Conservation (phyloP, 768 basidiomycete genomes). For the Serendipita sp. region DNA sequence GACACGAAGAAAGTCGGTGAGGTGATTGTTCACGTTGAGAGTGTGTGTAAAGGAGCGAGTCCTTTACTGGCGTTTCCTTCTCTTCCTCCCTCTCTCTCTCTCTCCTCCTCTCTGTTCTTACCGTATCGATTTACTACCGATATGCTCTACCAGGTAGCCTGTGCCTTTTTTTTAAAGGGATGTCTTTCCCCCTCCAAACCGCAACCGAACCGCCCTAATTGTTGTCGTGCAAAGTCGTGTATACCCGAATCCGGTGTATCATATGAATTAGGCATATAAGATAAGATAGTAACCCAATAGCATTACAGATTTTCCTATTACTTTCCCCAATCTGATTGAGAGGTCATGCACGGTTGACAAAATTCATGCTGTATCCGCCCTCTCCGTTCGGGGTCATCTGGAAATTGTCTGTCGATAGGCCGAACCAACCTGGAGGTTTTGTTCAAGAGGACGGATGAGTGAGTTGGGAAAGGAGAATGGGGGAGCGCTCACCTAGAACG, state of each 20-base stretch:
- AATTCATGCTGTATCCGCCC: slow-evolving; percentile 93
- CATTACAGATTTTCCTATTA: too few species aligned
- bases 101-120: neutral
- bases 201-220: neutral
- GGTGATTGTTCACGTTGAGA: neutral
- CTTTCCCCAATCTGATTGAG: too few species aligned
- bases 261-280: neutral
- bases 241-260: neutral
- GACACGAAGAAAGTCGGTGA: slow-evolving; percentile 3
- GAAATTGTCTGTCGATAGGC: slow-evolving; percentile 91
- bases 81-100: neutral
- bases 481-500: slow-evolving; percentile 46
- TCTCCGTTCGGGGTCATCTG: slow-evolving; percentile 87
- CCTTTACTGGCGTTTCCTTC: neutral
- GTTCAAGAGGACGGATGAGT: neutral
- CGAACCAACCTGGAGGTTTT: slow-evolving; percentile 57
- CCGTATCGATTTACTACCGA: neutral
- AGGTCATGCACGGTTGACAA: slow-evolving; percentile 22
- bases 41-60: too few species aligned
- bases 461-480: neutral
- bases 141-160: neutral
- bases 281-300: neutral
- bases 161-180: neutral
- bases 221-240: neutral
- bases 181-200: neutral